Evolutionary conservation across 2,329 filamentous ascomycete genomes (phyloP).

Genomic region (Mycosphaerella sp.): DNA sequence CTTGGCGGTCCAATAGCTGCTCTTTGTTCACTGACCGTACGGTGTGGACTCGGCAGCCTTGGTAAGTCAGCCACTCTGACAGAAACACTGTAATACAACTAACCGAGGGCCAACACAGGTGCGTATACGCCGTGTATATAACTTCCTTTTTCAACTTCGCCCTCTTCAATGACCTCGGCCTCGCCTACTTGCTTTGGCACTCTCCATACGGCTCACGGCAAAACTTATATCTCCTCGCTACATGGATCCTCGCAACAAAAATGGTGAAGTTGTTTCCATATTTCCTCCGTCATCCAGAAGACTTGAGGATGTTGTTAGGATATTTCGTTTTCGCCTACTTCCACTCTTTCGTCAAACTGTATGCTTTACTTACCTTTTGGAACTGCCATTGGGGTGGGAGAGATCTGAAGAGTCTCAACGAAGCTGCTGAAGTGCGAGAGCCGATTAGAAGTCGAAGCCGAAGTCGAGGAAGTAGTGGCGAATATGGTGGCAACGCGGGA

Average conservation of each 20-base stretch:
- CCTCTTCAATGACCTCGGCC: constrained; percentile 9
- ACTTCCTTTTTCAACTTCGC: constrained; percentile 11
- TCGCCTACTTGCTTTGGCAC: not conserved
- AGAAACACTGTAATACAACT: too few species aligned
- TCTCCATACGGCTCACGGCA: not conserved
- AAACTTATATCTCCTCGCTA: not conserved
- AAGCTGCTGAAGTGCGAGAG: not conserved
- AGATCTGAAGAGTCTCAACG: constrained; percentile 3
- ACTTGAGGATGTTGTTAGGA: constrained; percentile 7
- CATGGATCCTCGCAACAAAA: constrained; percentile 11
- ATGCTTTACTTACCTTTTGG: constrained; percentile 10
- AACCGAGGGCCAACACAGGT: not conserved
- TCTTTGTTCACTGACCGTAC: constrained; percentile 7
- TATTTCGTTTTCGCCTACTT: constrained; percentile 11
- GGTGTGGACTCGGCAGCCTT: constrained; percentile 5
- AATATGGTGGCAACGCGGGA: not conserved
- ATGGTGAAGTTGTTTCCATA: constrained; percentile 10
- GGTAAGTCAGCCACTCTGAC: not conserved
- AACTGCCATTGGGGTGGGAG: constrained; percentile 11
- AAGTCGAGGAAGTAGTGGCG: not conserved
- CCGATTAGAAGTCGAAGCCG: not conserved
- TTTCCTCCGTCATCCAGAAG: constrained; percentile 10
- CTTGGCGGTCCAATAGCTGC: constrained; percentile 6
- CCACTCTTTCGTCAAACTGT: constrained; percentile 12
- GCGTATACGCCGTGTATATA: constrained; percentile 6